phyloP scores from a whole-genome alignment of 1,284 basidiomycete genomes.

The Cutaneotrichosporon cutaneum region DNA sequence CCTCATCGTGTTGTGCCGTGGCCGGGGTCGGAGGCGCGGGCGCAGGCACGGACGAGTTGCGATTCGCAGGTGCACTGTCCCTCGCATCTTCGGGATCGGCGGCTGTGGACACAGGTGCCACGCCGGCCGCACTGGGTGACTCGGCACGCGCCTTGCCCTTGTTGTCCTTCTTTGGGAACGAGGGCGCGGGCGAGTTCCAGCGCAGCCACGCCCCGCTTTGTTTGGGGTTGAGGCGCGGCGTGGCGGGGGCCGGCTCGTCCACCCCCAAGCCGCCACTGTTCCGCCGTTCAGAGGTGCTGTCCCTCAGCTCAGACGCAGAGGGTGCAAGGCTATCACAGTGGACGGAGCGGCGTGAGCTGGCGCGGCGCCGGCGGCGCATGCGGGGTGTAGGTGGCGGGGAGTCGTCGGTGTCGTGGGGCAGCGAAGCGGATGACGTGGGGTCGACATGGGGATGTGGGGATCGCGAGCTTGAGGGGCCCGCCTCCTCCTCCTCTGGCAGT shows the following conservation, averaged over 20 bases:
- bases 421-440: not conserved
- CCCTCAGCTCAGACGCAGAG: not conserved
- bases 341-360: not conserved
- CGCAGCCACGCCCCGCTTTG: slow-evolving; percentile 40
- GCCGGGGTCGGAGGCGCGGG: not conserved
- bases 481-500: slow-evolving; percentile 31
- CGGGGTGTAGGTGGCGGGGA: not conserved
- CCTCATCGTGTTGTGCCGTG: not conserved
- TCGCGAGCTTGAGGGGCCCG: slow-evolving; percentile 1
- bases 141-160: slow-evolving; percentile 39
- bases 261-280: not conserved
- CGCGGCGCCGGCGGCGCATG: slow-evolving; percentile 8
- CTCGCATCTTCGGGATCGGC: not conserved
- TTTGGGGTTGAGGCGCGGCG: slow-evolving; percentile 38
- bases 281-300: not conserved
- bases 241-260: not conserved
- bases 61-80: not conserved
- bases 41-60: not conserved
- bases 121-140: not conserved
- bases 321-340: not conserved
- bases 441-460: not conserved
- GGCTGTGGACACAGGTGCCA: not conserved
- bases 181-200: slow-evolving; percentile 41
- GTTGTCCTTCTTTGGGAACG: slow-evolving; percentile 41
- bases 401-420: slow-evolving; percentile 2